Conservation (phyloP, 2,329 filamentous ascomycete genomes). For the Leptographium radiaticola region DNA sequence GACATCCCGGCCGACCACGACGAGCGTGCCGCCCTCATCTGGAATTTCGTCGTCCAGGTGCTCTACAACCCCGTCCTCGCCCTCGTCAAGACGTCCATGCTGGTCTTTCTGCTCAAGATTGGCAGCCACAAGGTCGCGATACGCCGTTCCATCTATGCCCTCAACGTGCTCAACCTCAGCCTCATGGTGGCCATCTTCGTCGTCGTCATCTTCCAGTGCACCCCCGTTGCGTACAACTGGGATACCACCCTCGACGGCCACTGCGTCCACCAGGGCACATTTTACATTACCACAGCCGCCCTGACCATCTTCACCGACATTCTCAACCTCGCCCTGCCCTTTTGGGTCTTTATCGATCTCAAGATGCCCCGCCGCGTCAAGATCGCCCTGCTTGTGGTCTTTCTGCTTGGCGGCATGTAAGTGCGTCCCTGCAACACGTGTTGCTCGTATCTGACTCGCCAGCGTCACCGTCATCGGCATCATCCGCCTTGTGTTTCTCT, state of each 20-base stretch:
- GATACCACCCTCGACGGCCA: conserved; percentile 24
- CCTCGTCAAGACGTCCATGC: conserved; percentile 21
- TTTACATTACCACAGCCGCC: conserved; percentile 21
- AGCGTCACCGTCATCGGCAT: conserved; percentile 23
- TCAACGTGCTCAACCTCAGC: conserved; percentile 18
- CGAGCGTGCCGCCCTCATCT: conserved; percentile 1
- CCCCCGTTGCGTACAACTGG: conserved; percentile 30
- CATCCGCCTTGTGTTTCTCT: conserved; percentile 19
- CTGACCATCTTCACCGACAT: conserved; percentile 32
- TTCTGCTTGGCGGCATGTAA: conserved; percentile 19
- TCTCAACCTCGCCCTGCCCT: conserved; percentile 27
- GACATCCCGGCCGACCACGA: conserved; percentile 7
- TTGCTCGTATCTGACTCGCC: not conserved
- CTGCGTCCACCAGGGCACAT: conserved; percentile 19
- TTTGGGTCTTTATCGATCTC: conserved; percentile 20
- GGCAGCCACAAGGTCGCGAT: conserved; percentile 18
- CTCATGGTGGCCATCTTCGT: conserved; percentile 20
- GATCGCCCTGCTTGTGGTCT: conserved; percentile 18
- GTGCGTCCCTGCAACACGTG: conserved; percentile 2
- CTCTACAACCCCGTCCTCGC: conserved; percentile 14
- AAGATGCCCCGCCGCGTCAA: conserved; percentile 18
- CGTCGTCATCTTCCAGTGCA: conserved; percentile 24
- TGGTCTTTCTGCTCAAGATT: conserved; percentile 20
- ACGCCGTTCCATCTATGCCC: conserved; percentile 16
- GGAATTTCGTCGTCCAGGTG: conserved; percentile 11